phyloP scores from a whole-genome alignment of 306 rosid genomes.

The Sicyos baderoa region DNA sequence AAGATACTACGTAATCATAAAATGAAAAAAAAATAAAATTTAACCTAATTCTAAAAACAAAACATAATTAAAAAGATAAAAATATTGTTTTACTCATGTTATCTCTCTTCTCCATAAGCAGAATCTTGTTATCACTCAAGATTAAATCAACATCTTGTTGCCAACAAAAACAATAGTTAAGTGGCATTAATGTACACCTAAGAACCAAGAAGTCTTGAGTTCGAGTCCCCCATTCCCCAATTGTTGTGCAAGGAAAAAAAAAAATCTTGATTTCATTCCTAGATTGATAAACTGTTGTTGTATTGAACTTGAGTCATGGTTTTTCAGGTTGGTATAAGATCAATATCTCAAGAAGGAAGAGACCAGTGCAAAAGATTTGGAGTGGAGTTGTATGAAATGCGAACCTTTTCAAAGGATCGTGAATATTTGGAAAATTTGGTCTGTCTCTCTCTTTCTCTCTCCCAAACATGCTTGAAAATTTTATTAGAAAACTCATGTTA shows the following conservation, averaged over 20 bases:
- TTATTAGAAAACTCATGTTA: background rate
- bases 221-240: too few relatives aligned
- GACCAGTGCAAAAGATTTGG: conserved; percentile 83
- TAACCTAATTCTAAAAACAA: too few relatives aligned
- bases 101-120: background rate
- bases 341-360: conserved; percentile 77
- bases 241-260: too few relatives aligned
- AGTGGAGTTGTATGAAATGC: conserved; percentile 91
- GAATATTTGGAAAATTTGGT: conserved; percentile 74
- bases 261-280: too few relatives aligned
- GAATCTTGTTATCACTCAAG: background rate
- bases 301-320: conserved; percentile 18
- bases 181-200: too few relatives aligned
- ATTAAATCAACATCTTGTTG: background rate
- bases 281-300: background rate
- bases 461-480: background rate
- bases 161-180: too few relatives aligned
- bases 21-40: too few relatives aligned
- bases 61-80: too few relatives aligned
- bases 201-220: too few relatives aligned
- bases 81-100: too few relatives aligned
- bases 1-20: too few relatives aligned
- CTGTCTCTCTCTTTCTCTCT: conserved; percentile 16
- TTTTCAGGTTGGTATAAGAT: conserved; percentile 82
- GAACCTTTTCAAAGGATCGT: conserved; percentile 71